Evolutionary conservation across 306 rosid genomes (phyloP), one percentile per base, ranked within the genome.

Genomic region (Trichosanthes cucumerina): DNA sequence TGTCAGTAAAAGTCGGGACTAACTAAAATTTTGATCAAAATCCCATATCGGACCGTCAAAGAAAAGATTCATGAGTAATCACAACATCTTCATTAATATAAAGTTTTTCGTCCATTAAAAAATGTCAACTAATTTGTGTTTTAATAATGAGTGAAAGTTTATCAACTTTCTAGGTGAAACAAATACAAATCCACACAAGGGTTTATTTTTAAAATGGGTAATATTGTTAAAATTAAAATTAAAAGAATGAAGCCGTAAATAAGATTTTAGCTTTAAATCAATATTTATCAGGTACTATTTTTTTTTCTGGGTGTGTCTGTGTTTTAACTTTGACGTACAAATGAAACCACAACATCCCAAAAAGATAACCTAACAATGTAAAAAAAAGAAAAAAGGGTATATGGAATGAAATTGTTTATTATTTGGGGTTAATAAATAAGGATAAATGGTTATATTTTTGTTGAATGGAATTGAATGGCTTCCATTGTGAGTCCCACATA

Each of bases 401-500:
- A 44, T 71, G 13, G 15, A 71, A 70, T 43, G 33, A 24, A 47
- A 71, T 2, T 71, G 21, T 70, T 43, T 44, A 21, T n/a, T 46
- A 73, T 47, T 16, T 49, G 18, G 44, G 72, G 24, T 47, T 2
- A 73, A 73, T 49, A 70, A 28, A 70, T 12, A 64, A 64, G 15
- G 2, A 64, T 7, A 62, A 31, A 28, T 64, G 71, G 12, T 64
- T 8, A 34, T 18, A 18, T 34, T 14, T 19, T 19, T 53, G 58
- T 18, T 18, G 66, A 59, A 59, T 26, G 10, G 34, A 23, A 59
- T 59, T 24, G 26, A 23, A 28, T 59, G 62, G 86, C 78, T 79
- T 84, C 78, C 74, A 80, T 44, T 44, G 84, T 73, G 79, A 34
- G 79, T 76, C 68, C 79, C 64, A 33, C 64, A 54, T n/a, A 34